A percentile compares a stretch with the other conserved stretches of the same genome.
Evolutionary conservation across 805 yeast genomes (phyloP).

Genomic region (Vanderwaltozyma yarrowii): DNA sequence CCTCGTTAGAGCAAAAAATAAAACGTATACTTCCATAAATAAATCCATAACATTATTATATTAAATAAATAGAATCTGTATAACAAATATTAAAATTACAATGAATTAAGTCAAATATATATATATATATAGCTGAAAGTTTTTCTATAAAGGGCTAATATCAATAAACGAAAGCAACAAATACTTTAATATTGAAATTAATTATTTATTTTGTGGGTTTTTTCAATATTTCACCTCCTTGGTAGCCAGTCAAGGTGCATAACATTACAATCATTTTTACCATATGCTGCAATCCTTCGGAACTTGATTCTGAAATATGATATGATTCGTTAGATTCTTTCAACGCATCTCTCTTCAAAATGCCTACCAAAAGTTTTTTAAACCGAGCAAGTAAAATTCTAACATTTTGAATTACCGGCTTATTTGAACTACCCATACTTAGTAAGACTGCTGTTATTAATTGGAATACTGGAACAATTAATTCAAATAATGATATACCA

Average conservation of each 20-base stretch:
- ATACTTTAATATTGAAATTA: too few species aligned
- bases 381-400: slow-evolving; percentile 41
- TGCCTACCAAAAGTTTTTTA: slow-evolving; percentile 47
- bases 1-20: slow-evolving; percentile 55
- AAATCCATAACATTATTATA: background rate
- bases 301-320: slow-evolving; percentile 11
- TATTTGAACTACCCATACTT: slow-evolving; percentile 70
- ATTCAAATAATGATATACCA: slow-evolving; percentile 49
- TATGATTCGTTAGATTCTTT: slow-evolving; percentile 22
- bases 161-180: too few species aligned
- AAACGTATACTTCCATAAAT: slow-evolving; percentile 15
- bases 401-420: slow-evolving; percentile 44
- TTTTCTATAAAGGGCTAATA: too few species aligned
- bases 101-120: too few species aligned
- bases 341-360: slow-evolving; percentile 47
- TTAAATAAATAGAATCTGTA: too few species aligned
- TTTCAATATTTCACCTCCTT: too few species aligned
- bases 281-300: slow-evolving; percentile 38
- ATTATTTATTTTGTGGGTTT: too few species aligned
- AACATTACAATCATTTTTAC: slow-evolving; percentile 46
- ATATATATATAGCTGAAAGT: too few species aligned
- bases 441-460: slow-evolving; percentile 55
- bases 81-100: too few species aligned
- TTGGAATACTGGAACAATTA: slow-evolving; percentile 66
- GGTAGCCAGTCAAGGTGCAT: slow-evolving; percentile 39